Conservation (phyloP, 2,329 filamentous ascomycete species). For the Monosporascus ibericus region DNA sequence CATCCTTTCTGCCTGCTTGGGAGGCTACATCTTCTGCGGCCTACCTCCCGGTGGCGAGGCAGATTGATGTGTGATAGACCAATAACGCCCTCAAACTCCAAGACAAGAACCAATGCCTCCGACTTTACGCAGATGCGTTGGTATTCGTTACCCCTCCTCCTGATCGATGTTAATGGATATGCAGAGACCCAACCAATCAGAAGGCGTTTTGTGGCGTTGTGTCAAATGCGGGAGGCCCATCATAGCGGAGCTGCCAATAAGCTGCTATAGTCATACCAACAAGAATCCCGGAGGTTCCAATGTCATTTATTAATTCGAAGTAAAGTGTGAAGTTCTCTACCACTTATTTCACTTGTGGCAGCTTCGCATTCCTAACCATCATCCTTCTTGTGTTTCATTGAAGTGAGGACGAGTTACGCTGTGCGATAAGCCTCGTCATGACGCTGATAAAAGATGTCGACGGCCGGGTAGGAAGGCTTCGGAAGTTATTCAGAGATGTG, state of each 20-base stretch:
- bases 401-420: neutral
- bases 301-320: neutral
- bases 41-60: too few species aligned
- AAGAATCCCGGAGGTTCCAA: neutral
- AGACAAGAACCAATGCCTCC: neutral
- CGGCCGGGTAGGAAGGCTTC: constrained; percentile 1
- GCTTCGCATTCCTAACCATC: too few species aligned
- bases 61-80: too few species aligned
- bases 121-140: neutral
- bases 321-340: neutral
- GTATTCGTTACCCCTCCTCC: neutral
- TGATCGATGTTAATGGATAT: neutral
- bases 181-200: neutral
- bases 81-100: too few species aligned
- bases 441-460: neutral
- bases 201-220: neutral
- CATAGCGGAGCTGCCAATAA: neutral
- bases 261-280: neutral
- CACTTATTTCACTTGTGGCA: neutral
- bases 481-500: constrained; percentile 13
- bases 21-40: too few species aligned
- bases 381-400: neutral
- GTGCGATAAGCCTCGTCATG: neutral
- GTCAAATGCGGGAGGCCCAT: neutral
- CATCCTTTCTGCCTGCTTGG: too few species aligned